Evolutionary conservation across 257 asterid species (phyloP), one percentile per base, ranked within the genome.

Genomic region (Eucommia ulmoides): DNA sequence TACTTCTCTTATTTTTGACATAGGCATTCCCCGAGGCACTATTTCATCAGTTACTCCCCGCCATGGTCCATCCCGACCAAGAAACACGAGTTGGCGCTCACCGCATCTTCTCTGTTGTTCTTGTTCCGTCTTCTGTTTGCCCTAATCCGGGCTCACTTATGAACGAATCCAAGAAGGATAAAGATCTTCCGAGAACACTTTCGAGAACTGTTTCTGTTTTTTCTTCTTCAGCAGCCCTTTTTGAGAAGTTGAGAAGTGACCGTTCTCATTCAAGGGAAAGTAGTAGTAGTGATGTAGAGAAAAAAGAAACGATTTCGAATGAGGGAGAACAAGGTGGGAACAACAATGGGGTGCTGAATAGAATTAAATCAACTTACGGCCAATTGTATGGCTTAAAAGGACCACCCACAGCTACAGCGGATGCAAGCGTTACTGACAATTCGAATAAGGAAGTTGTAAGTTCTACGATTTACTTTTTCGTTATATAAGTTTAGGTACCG

Each of bases 21-120:
- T 66, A 84, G 98, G 94, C 88, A 64, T 89, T 89, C 70, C 98
- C 98, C 0, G 98, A 89, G 72, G 77, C 94, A 50, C 71, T 89
- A 49, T 89, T 89, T 75, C 98, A 89, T 69, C 98, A 89, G 74
- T 64, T 89, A 51, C 79, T 89, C 57, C 93, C 88, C 53, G 96
- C 93, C 22, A 89, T 89, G 98, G 77, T 76, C 67, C 96, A 89
- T 74, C 92, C 86, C 16, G 98, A 89, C 65, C 86, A 76, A 24
- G 94, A 85, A 63, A 89, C 94, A 5, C 76, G 98, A 46, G 63
- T 89, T 19, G 98, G 94, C 61, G 98, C 94, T 66, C 98, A 89
- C 58, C 80, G 77, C 42, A 81, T 89, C 62, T 89, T 85, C 68
- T 80, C 98, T 10, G 96, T 85, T 49, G 93, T 89, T 49, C 96